A percentile compares a stretch with the other conserved stretches of the same genome.
Conservation (phyloP, 1,284 basidiomycete genomes). For the Uromyces viciae-fabae region DNA sequence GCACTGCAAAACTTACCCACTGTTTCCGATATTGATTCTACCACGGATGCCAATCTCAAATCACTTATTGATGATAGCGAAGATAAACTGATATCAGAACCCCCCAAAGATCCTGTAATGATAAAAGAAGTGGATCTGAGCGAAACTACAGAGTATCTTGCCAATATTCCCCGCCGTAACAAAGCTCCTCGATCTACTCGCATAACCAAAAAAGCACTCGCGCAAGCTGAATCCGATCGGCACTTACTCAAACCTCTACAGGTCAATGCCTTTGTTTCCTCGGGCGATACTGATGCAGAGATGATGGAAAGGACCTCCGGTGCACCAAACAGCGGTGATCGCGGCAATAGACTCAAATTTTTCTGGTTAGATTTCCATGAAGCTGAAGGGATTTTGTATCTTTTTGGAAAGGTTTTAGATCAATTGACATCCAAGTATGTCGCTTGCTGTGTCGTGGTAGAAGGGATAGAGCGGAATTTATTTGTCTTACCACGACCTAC, state of each 20-base stretch:
- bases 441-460: conserved; percentile 82
- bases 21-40: not conserved
- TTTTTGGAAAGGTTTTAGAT: conserved; percentile 83
- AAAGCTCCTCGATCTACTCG: conserved; percentile 48
- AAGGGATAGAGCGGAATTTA: conserved; percentile 83
- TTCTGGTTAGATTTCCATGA: conserved; percentile 93
- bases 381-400: conserved; percentile 69
- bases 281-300: conserved; percentile 32
- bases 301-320: conserved; percentile 57
- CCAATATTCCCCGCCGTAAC: conserved; percentile 44
- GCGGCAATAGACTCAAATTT: conserved; percentile 74
- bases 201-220: conserved; percentile 54
- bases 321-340: conserved; percentile 61
- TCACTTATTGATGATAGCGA: conserved; percentile 47
- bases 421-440: conserved; percentile 67
- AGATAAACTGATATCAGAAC: conserved; percentile 46
- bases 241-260: conserved; percentile 23
- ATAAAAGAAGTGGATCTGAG: not conserved
- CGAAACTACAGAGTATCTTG: conserved; percentile 44
- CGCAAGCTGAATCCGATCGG: conserved; percentile 57
- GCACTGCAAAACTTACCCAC: conserved; percentile 25
- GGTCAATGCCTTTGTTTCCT: conserved; percentile 43
- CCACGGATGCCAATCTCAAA: conserved; percentile 45
- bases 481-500: conserved; percentile 79
- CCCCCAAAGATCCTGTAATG: not conserved